Base-by-base conservation (phyloP, 345 rosid species). In the Boechera retrofracta region DNA sequence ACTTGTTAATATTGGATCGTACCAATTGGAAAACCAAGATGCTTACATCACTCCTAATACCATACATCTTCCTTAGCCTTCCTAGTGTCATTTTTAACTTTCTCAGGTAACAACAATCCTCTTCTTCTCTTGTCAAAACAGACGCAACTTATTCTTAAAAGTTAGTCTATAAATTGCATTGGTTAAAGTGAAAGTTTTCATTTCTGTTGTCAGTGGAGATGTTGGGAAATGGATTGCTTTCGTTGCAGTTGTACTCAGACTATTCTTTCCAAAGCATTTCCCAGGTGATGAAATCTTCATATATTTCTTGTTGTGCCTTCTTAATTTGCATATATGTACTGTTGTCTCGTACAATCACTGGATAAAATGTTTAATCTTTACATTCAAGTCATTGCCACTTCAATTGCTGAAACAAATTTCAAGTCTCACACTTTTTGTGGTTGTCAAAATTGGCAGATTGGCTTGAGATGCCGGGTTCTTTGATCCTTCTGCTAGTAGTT, bases 11-110 rank as follows among this genome's bases (percentile, higher is more conserved):
- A 65, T 59, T 94, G 83, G 98, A 94, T 72, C 91, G 93, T 75
- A 94, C 97, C 59, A 94, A 91, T 71, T 94, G 97, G 98, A 94
- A 86, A 82, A 87, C 91, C 8, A 94, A 92, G 78, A 94, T 94
- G 89, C 85, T 94, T 77, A 89, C 98, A 15, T 82, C 97, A 15
- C 97, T 92, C 55, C 28, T 94, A n/a, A 80, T 92, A 72, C 98
- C 98, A 18, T 94, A 94, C 72, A 92, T 92, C 60, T 94, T 92
- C 88, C 86, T 94, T 45, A 92, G 89, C 79, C 88, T 92, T 71
- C 97, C 97, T 41, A 39, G 79, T 2, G 84, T 79, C 4, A 62
- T 90, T 49, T 94, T 92, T 67, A 44, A 89, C 83, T 79, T 87
- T 66, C 80, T 94, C 31, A 89, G 98, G 98, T 94, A 60, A 83